A percentile compares a stretch with the other conserved stretches of the same genome.
These are phyloP conservation scores for Clonostachys chloroleuca DNA, from an alignment of 2,329 filamentous ascomycete genomes.

Conservation along the genomic window DNA sequence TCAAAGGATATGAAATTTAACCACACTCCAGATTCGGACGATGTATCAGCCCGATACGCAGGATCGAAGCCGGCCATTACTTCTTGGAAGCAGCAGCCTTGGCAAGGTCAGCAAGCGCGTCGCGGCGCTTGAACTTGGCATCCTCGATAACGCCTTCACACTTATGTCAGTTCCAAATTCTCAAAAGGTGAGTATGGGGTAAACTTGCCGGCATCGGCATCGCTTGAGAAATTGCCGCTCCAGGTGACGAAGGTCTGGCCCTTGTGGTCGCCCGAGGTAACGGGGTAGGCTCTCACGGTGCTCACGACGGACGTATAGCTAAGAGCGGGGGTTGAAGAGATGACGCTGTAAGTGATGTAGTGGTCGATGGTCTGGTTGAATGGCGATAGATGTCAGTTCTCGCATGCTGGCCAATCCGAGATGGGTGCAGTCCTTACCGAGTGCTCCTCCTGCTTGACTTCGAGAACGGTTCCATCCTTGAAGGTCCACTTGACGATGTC, in stretches of 20 bases:
- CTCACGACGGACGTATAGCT: constrained; percentile 63
- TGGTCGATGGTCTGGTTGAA: constrained; percentile 58
- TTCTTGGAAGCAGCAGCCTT: constrained; percentile 33
- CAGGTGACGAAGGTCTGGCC: constrained; percentile 65
- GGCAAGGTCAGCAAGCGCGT: constrained; percentile 63
- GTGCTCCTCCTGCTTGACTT: constrained; percentile 75
- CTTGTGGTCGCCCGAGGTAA: constrained; percentile 63
- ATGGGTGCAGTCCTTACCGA: constrained; percentile 39
- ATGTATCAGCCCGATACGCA: no score
- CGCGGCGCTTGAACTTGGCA: constrained; percentile 72
- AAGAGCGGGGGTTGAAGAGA: constrained; percentile 60
- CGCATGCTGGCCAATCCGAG: neutral
- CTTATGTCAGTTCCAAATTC: neutral
- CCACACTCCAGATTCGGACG: no score
- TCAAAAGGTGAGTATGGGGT: neutral
- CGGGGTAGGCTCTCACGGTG: constrained; percentile 59
- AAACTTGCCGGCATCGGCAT: constrained; percentile 10
- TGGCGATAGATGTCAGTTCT: neutral
- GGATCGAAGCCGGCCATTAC: neutral
- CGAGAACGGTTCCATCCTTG: constrained; percentile 62
- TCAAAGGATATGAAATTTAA: no score
- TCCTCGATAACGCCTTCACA: constrained; percentile 63
- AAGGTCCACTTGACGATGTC: constrained; percentile 68
- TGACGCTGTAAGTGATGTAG: constrained; percentile 71
- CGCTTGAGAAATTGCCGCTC: constrained; percentile 59